These are phyloP conservation scores for Dothideomycetidae sp. DNA, from an alignment of 2,329 filamentous ascomycete species.

Conservation along the genomic window DNA sequence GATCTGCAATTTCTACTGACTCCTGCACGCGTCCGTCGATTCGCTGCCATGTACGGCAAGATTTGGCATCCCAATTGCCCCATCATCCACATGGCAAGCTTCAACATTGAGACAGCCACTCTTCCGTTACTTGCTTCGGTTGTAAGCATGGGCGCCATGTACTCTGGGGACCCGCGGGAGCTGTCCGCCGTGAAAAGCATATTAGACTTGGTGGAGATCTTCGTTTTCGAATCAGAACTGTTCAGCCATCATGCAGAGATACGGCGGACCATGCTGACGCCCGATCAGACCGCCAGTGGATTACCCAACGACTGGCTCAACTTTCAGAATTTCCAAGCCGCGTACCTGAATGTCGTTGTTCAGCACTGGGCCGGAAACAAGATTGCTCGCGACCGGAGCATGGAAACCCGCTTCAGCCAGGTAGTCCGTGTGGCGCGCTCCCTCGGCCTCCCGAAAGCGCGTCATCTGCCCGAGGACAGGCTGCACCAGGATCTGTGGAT, in stretches of 20 bases:
- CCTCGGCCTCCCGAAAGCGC: slow-evolving; percentile 1
- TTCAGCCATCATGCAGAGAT: slow-evolving; percentile 6
- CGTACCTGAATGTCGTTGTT: slow-evolving; percentile 7
- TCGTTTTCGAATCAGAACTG: slow-evolving; percentile 6
- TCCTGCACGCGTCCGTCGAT: slow-evolving; percentile 3
- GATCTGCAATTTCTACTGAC: slow-evolving; percentile 8
- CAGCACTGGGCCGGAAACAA: slow-evolving; percentile 10
- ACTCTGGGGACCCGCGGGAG: slow-evolving; percentile 7
- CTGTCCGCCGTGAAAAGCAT: slow-evolving; percentile 5
- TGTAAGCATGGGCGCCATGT: slow-evolving; percentile 9
- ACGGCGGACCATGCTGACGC: slow-evolving; percentile 4
- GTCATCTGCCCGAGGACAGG: slow-evolving; percentile 9
- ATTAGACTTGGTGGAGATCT: slow-evolving; percentile 4
- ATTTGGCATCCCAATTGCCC: slow-evolving; percentile 9
- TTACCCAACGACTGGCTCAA: slow-evolving; percentile 2
- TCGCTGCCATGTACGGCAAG: slow-evolving; percentile 6
- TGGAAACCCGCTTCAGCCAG: slow-evolving; percentile 10
- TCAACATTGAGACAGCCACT: slow-evolving; percentile 7
- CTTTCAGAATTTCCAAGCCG: slow-evolving; percentile 10
- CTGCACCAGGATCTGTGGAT: slow-evolving; percentile 8
- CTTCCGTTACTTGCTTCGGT: slow-evolving; percentile 7
- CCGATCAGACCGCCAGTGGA: background rate
- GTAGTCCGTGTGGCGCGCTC: slow-evolving; percentile 8
- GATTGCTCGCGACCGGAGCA: slow-evolving; percentile 8
- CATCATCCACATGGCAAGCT: slow-evolving; percentile 8